A percentile compares a stretch with the other conserved stretches of the same genome.
Conservation (phyloP, 139 green algal genomes). For the Bryopsis sp. region DNA sequence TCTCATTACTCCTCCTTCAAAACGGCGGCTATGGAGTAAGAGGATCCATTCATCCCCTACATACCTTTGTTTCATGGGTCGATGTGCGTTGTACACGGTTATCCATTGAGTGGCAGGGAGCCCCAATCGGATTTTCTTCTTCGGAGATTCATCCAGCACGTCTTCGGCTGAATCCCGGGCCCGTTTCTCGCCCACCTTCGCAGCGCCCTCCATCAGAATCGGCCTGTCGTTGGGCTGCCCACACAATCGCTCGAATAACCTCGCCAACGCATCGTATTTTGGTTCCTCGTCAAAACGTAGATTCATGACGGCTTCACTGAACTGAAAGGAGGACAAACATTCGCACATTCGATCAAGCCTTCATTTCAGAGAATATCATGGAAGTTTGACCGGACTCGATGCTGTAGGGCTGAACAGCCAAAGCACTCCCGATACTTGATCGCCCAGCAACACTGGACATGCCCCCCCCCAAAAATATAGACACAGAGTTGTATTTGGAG, state of each 20-base stretch:
- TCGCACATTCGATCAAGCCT: no score
- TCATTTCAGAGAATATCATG: no score
- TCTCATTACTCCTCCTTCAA: background rate
- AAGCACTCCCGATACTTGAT: no score
- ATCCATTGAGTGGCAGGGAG: conserved; percentile 98
- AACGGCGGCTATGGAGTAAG: background rate
- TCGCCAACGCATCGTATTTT: conserved; percentile 78
- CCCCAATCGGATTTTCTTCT: conserved; percentile 71
- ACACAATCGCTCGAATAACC: conserved; percentile 91
- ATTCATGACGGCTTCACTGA: conserved; percentile 93
- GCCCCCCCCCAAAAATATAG: no score
- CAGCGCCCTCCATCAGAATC: conserved; percentile 64
- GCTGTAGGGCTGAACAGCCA: no score
- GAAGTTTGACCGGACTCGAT: no score
- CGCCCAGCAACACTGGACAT: no score
- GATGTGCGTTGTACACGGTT: conserved; percentile 96
- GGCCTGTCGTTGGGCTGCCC: conserved; percentile 63
- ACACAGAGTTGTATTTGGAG: conserved; percentile 6
- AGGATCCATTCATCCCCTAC: conserved; percentile 9
- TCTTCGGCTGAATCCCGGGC: conserved; percentile 51
- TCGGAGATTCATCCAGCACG: conserved; percentile 44
- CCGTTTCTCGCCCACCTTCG: conserved; percentile 90
- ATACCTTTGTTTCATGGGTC: conserved; percentile 97
- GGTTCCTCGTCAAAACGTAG: conserved; percentile 98
- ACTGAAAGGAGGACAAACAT: no score